phyloP scores from a whole-genome alignment of 495 filamentous ascomycete species.

The Pseudevernia furfuracea region DNA sequence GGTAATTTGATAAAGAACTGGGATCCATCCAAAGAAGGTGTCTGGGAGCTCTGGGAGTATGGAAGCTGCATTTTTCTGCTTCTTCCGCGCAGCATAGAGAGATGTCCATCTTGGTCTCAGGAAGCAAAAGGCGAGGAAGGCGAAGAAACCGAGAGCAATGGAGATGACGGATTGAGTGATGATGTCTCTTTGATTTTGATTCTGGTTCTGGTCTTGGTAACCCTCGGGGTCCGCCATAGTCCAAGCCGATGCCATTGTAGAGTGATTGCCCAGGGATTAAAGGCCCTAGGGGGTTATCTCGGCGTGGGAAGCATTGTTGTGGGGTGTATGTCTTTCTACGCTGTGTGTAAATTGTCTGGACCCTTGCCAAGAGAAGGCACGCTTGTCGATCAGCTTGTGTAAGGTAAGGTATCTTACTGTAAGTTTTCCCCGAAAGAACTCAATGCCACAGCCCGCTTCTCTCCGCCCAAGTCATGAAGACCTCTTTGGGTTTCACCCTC shows the following conservation, averaged over 20 bases:
- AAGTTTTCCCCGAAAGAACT: background rate
- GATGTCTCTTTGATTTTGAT: constrained; percentile 43
- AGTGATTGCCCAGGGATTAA: background rate
- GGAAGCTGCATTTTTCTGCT: constrained; percentile 59
- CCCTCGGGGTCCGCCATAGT: constrained; percentile 3
- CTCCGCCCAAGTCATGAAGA: background rate
- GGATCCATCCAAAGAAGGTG: constrained; percentile 89
- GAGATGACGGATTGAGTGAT: constrained; percentile 55
- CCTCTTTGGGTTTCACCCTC: background rate
- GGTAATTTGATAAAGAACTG: constrained; percentile 75
- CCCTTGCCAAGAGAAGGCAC: background rate
- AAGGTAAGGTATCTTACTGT: too few relatives aligned
- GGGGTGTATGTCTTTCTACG: background rate
- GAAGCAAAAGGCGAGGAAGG: constrained; percentile 59
- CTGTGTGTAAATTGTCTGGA: background rate
- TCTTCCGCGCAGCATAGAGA: constrained; percentile 83
- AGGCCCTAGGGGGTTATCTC: background rate
- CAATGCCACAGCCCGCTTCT: background rate
- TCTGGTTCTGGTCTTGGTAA: constrained; percentile 28
- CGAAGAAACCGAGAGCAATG: constrained; percentile 45
- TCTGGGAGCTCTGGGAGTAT: constrained; percentile 75
- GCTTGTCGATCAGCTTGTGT: background rate
- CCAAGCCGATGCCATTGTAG: constrained; percentile 8
- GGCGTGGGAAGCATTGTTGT: background rate
- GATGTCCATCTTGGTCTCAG: constrained; percentile 87